Evolutionary conservation across 805 yeast species (phyloP).

Genomic region (Saccharomycopsis sp.): DNA sequence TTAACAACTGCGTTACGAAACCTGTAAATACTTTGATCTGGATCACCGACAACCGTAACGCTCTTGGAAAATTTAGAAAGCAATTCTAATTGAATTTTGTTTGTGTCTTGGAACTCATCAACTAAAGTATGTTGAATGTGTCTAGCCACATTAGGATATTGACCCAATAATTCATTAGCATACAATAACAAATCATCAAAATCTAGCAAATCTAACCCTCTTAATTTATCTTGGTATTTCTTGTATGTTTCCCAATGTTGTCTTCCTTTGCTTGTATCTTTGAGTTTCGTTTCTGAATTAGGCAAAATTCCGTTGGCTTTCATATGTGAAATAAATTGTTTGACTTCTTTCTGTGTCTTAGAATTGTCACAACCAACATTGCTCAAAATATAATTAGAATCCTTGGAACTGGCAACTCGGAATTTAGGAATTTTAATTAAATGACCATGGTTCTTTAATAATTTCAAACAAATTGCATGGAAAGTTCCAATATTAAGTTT

Average conservation of each 20-base stretch:
- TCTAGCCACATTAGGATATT: conserved; percentile 38
- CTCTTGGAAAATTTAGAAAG: conserved; percentile 45
- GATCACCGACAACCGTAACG: conserved; percentile 90
- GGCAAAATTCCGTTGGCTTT: conserved; percentile 48
- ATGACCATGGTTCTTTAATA: conserved; percentile 53
- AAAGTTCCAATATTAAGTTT: conserved; percentile 77
- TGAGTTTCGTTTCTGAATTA: neutral
- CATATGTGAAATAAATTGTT: conserved; percentile 44
- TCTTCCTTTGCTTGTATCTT: neutral
- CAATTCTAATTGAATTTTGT: conserved; percentile 63
- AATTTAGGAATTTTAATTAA: conserved; percentile 33
- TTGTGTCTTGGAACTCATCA: conserved; percentile 95
- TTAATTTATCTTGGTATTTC: conserved; percentile 45
- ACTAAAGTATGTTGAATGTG: conserved; percentile 66
- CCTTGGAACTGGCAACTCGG: conserved; percentile 61
- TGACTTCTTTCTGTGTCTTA: conserved; percentile 27
- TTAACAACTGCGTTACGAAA: conserved; percentile 73
- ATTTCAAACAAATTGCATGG: conserved; percentile 69
- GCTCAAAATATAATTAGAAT: conserved; percentile 40
- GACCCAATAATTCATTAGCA: conserved; percentile 43
- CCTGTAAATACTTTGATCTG: conserved; percentile 90
- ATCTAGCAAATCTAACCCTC: conserved; percentile 43
- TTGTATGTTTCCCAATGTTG: conserved; percentile 29
- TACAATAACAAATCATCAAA: conserved; percentile 75
- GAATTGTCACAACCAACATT: conserved; percentile 21